Percentiles rank a stretch among this genome's conserved stretches.
phyloP scores from a whole-genome alignment of 495 filamentous ascomycete species.

The Entonaema liquescens region DNA sequence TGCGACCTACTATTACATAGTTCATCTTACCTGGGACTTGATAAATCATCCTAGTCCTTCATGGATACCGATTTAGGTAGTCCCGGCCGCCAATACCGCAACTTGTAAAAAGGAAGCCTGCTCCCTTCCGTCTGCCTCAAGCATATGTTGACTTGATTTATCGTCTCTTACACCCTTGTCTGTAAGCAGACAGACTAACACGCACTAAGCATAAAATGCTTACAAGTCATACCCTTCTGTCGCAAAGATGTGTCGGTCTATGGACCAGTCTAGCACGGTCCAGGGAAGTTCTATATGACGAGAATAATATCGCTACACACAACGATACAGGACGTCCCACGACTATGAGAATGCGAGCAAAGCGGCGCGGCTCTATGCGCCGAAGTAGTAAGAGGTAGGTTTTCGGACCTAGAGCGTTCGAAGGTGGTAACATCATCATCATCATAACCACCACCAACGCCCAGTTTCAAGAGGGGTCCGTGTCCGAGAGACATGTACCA shows the following conservation, averaged over 20 bases:
- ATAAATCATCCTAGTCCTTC: constrained; percentile 35
- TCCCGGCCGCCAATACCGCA: constrained; percentile 16
- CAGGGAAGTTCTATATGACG: constrained; percentile 13
- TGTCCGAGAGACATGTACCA: constrained; percentile 8
- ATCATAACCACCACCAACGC: constrained; percentile 22
- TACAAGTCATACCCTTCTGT: constrained; percentile 21
- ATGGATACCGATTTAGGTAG: constrained; percentile 15
- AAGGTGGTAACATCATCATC: constrained; percentile 17
- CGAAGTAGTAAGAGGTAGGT: constrained; percentile 26
- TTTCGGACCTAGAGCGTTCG: constrained; percentile 18
- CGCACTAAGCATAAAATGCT: constrained; percentile 12
- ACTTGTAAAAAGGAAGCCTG: constrained; percentile 17
- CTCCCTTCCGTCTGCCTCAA: constrained; percentile 1
- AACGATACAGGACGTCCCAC: constrained; percentile 1
- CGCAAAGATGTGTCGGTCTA: constrained; percentile 15
- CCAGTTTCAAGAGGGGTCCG: constrained; percentile 14
- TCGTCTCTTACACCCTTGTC: constrained; percentile 32
- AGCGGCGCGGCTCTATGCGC: neutral
- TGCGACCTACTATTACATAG: constrained; percentile 22
- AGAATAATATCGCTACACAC: constrained; percentile 7
- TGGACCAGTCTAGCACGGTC: constrained; percentile 15
- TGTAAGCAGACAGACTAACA: constrained; percentile 19
- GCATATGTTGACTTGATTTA: constrained; percentile 9
- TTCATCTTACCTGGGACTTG: constrained; percentile 23
- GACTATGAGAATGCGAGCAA: neutral